Evolutionary conservation across 2,329 filamentous ascomycete genomes (phyloP), one percentile per base, ranked within the genome.

Genomic region (Apiospora pterosperma): DNA sequence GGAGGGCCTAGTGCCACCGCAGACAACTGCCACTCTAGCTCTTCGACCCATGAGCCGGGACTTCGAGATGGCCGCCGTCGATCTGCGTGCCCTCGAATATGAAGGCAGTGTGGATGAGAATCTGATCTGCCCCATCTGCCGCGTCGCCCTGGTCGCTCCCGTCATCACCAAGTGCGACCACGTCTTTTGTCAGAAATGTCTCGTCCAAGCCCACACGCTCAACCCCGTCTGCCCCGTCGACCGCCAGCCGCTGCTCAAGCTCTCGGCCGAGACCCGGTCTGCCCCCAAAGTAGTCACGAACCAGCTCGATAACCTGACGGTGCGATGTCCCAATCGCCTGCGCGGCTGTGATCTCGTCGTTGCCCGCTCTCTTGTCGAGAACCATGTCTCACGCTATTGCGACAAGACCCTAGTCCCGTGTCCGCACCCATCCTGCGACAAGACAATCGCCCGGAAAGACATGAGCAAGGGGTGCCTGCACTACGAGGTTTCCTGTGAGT

Each of bases 101-200:
- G 76, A 79, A 64, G 68, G 78, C 21, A 71, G 76, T 39, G 67
- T 74, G 28, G 83, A 85, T 69, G 75, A 80, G 64, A 84, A 82
- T 59, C 74, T 85, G 14, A 76, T 86, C 63, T 83, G 81, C 61
- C 83, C 84, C 4, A 84, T 87, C 66, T 90, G 88, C 76, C 85
- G 85, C 69, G 82, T 86, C 12, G 84, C 88, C 3, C 81, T 90
- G 48, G 78, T 90, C 59, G 80, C 84, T 16, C 87, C 88, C 0
- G 80, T 88, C 59, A 88, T 87, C 48, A 89, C 87, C 0, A 77
- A 79, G 8, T 90, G 88, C 75, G 85, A 88, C 65, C 88, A 90
- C 73, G 88, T 86, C 14, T 90, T 90, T 72, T 90, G 88, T 70
- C 82, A 83, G 62, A 78, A 79, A 5, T 90, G 88, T 71, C 78